phyloP scores from a whole-genome alignment of 2,329 filamentous ascomycete genomes.

The Botrytis aclada region DNA sequence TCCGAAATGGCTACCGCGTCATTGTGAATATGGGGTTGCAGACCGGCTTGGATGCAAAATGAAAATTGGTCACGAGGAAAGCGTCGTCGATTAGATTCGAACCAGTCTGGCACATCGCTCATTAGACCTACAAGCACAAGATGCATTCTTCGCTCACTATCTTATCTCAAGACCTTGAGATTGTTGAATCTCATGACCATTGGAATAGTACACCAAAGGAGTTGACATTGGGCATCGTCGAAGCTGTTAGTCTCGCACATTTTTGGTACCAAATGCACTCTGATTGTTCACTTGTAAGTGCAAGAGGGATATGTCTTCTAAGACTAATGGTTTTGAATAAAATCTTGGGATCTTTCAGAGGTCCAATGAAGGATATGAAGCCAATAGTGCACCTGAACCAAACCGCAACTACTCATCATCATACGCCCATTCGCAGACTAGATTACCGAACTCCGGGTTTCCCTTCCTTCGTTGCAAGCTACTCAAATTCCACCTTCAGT shows the following conservation, averaged over 20 bases:
- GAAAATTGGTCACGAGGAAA: slow-evolving; percentile 12
- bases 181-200: not conserved
- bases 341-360: not conserved
- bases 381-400: not conserved
- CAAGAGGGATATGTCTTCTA: slow-evolving; percentile 12
- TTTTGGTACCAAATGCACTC: slow-evolving; percentile 15
- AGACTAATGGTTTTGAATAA: slow-evolving; percentile 12
- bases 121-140: slow-evolving; percentile 10
- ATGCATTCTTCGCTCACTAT: slow-evolving; percentile 18
- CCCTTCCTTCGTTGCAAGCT: slow-evolving; percentile 19
- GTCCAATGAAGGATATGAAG: not conserved
- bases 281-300: not conserved
- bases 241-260: slow-evolving; percentile 21
- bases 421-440: not conserved
- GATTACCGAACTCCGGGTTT: slow-evolving; percentile 15
- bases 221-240: slow-evolving; percentile 12
- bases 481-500: not conserved
- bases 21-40: slow-evolving; percentile 19
- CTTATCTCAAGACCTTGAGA: slow-evolving; percentile 8
- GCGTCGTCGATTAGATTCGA: not conserved
- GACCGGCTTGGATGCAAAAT: slow-evolving; percentile 8
- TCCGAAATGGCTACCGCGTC: slow-evolving; percentile 14
- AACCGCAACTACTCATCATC: not conserved
- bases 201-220: not conserved
- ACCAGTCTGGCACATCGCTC: not conserved